A percentile compares a stretch with the other conserved stretches of the same genome.
These are phyloP conservation scores for Mentha longifolia DNA, from an alignment of 257 asterid species.

Conservation along the genomic window DNA sequence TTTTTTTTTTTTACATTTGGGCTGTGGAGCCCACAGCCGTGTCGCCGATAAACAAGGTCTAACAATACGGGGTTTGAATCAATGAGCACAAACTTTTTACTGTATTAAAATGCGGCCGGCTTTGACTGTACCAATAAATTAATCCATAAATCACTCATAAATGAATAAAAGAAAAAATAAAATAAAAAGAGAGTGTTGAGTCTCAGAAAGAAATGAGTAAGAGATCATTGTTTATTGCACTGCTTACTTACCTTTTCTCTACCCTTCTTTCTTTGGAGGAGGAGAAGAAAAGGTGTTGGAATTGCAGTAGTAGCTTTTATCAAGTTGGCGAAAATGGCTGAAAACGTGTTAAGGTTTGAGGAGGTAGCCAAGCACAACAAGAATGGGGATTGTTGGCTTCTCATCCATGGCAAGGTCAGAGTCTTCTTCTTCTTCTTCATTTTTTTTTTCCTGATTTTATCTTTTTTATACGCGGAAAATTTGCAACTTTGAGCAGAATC, in stretches of 20 bases:
- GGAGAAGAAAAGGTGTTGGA: neutral
- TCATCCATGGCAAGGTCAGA: slow-evolving; percentile 64
- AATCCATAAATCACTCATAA: neutral
- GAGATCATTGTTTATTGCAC: neutral
- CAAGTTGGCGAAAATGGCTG: slow-evolving; percentile 48
- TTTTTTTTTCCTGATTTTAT: neutral
- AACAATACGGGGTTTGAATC: no score
- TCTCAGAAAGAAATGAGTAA: no score
- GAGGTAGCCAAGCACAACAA: slow-evolving; percentile 58
- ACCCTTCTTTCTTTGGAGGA: neutral
- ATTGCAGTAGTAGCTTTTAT: neutral
- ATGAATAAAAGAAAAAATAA: no score
- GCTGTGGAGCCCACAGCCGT: no score
- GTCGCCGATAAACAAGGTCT: no score
- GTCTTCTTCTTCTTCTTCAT: no score
- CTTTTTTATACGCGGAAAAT: neutral
- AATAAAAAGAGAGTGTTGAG: no score
- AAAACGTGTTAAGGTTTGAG: slow-evolving; percentile 44
- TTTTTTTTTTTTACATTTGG: no score
- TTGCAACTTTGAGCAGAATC: neutral
- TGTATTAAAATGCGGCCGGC: neutral
- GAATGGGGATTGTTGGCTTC: slow-evolving; percentile 67
- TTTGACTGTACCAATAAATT: neutral
- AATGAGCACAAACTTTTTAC: neutral
- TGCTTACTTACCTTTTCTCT: neutral